Evolutionary conservation across 352 stramenopile species (phyloP).

Genomic region (Albugo laibachii): DNA sequence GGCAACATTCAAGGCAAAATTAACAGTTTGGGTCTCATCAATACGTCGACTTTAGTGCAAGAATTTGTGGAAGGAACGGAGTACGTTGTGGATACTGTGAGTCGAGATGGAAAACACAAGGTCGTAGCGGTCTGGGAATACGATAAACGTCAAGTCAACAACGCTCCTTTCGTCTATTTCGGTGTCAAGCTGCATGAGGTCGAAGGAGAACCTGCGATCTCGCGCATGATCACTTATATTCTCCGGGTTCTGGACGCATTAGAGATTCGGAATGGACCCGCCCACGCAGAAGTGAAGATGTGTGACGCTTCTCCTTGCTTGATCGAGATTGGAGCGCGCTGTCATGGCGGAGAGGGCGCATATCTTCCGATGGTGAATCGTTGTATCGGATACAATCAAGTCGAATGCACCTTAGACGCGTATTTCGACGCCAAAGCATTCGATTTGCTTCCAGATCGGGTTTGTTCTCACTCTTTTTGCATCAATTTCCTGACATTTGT

Average conservation of each 20-base stretch:
- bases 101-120: constrained; percentile 83
- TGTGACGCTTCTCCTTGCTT: constrained; percentile 71
- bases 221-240: constrained; percentile 35
- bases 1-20: constrained; percentile 81
- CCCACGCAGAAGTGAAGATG: constrained; percentile 80
- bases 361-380: constrained; percentile 78
- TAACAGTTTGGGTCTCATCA: constrained; percentile 69
- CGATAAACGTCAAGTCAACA: constrained; percentile 88
- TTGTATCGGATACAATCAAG: constrained; percentile 86
- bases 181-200: constrained; percentile 52
- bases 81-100: constrained; percentile 94
- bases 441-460: constrained; percentile 17
- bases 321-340: constrained; percentile 88
- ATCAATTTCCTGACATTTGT: neutral
- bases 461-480: constrained; percentile 1
- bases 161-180: constrained; percentile 89
- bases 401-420: constrained; percentile 75
- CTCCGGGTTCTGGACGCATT: constrained; percentile 61
- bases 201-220: constrained; percentile 17
- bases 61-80: constrained; percentile 88
- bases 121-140: constrained; percentile 94
- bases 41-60: constrained; percentile 84
- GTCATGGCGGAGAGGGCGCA: constrained; percentile 86
- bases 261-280: constrained; percentile 61
- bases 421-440: constrained; percentile 68